A percentile compares a stretch with the other conserved stretches of the same genome.
phyloP scores from a whole-genome alignment of 164 flowering plant species.

The Vitis rupestris region DNA sequence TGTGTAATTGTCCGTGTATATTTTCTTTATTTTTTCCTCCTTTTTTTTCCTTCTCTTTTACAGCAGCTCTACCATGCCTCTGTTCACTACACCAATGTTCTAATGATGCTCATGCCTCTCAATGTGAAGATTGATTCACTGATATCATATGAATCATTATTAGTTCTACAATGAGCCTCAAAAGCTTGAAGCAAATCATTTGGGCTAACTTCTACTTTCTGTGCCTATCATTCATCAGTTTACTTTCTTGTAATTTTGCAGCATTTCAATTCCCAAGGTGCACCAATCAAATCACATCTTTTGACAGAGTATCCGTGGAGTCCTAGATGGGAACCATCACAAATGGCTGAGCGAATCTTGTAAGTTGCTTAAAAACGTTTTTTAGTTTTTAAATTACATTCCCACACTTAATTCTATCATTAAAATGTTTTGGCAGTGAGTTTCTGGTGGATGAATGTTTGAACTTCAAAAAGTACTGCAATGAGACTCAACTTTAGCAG shows the following conservation, averaged over 20 bases:
- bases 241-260: constrained; percentile 19
- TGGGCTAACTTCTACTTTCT: neutral
- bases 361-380: constrained; percentile 33
- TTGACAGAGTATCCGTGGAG: constrained; percentile 85
- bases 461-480: constrained; percentile 85
- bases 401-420: neutral
- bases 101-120: too few species aligned
- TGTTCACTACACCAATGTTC: too few species aligned
- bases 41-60: too few species aligned
- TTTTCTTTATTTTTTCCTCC: too few species aligned
- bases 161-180: neutral
- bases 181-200: neutral
- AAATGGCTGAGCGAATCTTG: constrained; percentile 83
- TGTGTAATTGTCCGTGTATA: too few species aligned
- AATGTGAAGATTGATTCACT: too few species aligned
- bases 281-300: constrained; percentile 57
- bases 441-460: constrained; percentile 74
- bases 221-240: neutral
- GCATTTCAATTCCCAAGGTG: constrained; percentile 68
- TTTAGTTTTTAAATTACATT: neutral
- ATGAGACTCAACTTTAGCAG: constrained; percentile 44
- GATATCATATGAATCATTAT: too few species aligned
- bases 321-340: constrained; percentile 84
- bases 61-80: too few species aligned
- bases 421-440: constrained; percentile 50